A percentile compares a stretch with the other conserved stretches of the same genome.
Evolutionary conservation across 441 rosid genomes (phyloP).

Genomic region (Pelargonium citronellum): DNA sequence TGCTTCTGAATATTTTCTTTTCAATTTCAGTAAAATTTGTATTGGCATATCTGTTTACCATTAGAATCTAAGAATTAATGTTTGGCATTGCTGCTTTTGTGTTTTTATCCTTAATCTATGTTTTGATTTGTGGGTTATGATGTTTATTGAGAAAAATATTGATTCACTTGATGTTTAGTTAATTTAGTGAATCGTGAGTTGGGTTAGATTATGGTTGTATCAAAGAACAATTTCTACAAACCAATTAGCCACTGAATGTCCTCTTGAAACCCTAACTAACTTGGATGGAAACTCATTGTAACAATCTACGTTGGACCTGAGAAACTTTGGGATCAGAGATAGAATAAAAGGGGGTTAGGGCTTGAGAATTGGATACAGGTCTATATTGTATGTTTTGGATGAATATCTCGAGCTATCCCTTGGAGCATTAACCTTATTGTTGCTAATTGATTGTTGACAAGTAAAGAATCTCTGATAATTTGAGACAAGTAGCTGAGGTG

Average conservation of each 20-base stretch:
- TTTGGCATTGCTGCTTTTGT: background rate
- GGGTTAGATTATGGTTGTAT: slow-evolving; percentile 6
- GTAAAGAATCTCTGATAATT: no score
- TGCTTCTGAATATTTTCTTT: background rate
- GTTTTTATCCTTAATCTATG: background rate
- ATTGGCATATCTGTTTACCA: background rate
- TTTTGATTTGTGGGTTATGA: slow-evolving; percentile 1
- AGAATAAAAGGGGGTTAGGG: no score
- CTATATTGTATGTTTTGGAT: no score
- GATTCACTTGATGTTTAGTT: background rate
- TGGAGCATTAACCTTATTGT: no score
- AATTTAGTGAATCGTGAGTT: background rate
- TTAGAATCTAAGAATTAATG: background rate
- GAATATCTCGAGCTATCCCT: no score
- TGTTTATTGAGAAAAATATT: background rate
- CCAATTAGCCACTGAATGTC: background rate
- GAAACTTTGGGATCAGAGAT: no score
- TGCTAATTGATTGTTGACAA: no score
- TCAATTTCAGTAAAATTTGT: background rate
- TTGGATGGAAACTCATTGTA: background rate
- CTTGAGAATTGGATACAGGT: no score
- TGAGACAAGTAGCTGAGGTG: no score
- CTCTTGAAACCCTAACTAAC: background rate
- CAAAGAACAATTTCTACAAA: background rate
- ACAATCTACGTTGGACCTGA: no score